Evolutionary conservation across 2,329 filamentous ascomycete species (phyloP), one percentile per base, ranked within the genome.

Genomic region (Truncatella angustata): DNA sequence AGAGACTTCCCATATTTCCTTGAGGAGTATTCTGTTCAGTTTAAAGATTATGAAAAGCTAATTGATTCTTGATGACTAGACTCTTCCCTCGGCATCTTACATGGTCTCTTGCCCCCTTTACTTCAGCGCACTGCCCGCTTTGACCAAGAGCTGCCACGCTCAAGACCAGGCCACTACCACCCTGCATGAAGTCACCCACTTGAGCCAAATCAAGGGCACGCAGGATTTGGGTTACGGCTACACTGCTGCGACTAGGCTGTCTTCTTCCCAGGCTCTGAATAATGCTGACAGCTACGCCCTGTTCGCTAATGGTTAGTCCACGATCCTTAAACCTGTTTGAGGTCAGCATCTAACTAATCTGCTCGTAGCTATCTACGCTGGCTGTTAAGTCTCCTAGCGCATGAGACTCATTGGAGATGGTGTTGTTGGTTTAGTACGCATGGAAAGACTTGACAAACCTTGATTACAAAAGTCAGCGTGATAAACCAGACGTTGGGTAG

Each of bases 151-250:
- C 1, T 89, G 86, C 71, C 82, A 87, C 63, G 76, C 61, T 2
- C 85, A 88, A 68, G 85, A 87, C 62, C 81, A 85, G 69, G 81
- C 80, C 3, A 85, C 79, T 10, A 87, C 85, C 12, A 77, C 77
- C 28, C 66, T 89, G 12, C 86, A 89, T 61, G 86, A 89, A 73
- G 73, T 77, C 58, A 86, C 85, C 7, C 86, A 88, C 63, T 56
- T 78, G 73, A 78, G n/a, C 68, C 77, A 63, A 74, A 70, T 68
- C 55, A 81, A 80, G 51, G 81, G 82, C 7, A 87, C 84, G 2
- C 65, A 76, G 2, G 85, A 88, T 61, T 70, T 59, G 64, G 73
- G 3, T 74, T 87, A 86, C 60, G 65, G 73, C 3, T 74, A 81
- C 52, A 72, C 69, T 37, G 83, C 81, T 44, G 78, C 83, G 54